A percentile compares a stretch with the other conserved stretches of the same genome.
Evolutionary conservation across 805 yeast genomes (phyloP).

Genomic region (Yueomyces sp.): DNA sequence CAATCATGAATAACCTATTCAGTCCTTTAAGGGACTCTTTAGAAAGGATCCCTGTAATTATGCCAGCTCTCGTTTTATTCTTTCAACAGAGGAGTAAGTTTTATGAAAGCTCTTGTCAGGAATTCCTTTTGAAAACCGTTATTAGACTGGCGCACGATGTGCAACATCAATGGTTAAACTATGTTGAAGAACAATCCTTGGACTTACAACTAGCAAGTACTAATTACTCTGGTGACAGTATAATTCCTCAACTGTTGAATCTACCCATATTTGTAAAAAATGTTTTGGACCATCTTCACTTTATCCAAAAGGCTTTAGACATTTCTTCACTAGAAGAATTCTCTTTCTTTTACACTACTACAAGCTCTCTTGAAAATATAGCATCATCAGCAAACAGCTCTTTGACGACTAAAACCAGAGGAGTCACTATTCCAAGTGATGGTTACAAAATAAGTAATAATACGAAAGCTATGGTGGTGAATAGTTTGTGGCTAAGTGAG

Average conservation of each 20-base stretch:
- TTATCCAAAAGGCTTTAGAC: constrained; percentile 8
- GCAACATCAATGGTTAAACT: constrained; percentile 43
- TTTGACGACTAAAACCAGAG: background rate
- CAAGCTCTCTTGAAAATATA: background rate
- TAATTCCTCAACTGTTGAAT: constrained; percentile 32
- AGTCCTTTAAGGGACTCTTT: constrained; percentile 10
- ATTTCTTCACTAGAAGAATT: background rate
- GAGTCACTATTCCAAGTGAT: background rate
- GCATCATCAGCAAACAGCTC: background rate
- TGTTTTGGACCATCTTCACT: constrained; percentile 18
- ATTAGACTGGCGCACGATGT: constrained; percentile 40
- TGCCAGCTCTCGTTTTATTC: constrained; percentile 30
- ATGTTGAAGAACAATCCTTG: constrained; percentile 40
- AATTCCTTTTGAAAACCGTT: constrained; percentile 40
- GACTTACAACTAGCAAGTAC: constrained; percentile 26
- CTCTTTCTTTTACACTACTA: background rate
- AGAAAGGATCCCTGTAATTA: constrained; percentile 26
- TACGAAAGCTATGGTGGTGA: constrained; percentile 36
- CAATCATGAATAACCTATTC: constrained; percentile 12
- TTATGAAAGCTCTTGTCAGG: constrained; percentile 45
- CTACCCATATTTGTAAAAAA: constrained; percentile 34
- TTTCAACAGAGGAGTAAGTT: constrained; percentile 27
- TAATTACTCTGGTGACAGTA: constrained; percentile 25
- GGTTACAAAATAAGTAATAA: constrained; percentile 19
- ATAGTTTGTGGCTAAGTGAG: constrained; percentile 40